These are phyloP conservation scores for Pseudogymnoascus sp. DNA, from an alignment of 2,329 filamentous ascomycete species.

Conservation along the genomic window DNA sequence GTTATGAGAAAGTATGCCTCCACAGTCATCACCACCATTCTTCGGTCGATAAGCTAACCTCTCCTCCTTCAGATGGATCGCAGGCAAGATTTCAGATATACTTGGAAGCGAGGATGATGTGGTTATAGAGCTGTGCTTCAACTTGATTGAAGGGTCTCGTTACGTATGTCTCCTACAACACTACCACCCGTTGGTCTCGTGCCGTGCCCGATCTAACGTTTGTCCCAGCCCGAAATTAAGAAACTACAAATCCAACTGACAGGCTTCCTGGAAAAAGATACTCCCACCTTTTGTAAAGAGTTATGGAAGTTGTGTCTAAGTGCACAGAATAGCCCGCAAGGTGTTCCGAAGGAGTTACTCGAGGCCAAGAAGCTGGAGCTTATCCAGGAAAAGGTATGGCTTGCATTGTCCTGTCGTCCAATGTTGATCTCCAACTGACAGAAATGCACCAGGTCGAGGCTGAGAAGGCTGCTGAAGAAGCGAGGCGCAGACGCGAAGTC, in stretches of 20 bases:
- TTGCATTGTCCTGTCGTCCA: background rate
- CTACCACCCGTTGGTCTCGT: background rate
- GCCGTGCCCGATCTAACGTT: slow-evolving; percentile 21
- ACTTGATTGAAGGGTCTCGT: slow-evolving; percentile 62
- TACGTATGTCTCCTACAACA: slow-evolving; percentile 49
- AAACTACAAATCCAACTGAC: slow-evolving; percentile 88
- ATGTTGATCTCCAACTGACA: background rate
- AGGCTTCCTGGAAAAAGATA: slow-evolving; percentile 91
- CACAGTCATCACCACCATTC: slow-evolving; percentile 14
- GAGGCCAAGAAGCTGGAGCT: slow-evolving; percentile 95
- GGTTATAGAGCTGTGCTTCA: slow-evolving; percentile 75
- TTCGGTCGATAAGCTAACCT: slow-evolving; percentile 14
- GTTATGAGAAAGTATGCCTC: slow-evolving; percentile 86
- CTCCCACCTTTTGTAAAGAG: slow-evolving; percentile 81
- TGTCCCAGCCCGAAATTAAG: slow-evolving; percentile 80
- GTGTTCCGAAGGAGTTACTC: slow-evolving; percentile 86
- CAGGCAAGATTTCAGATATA: slow-evolving; percentile 76
- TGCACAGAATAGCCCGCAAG: slow-evolving; percentile 78
- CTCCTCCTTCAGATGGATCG: slow-evolving; percentile 68
- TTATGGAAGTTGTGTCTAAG: slow-evolving; percentile 88
- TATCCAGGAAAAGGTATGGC: slow-evolving; percentile 79
- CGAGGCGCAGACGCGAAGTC: slow-evolving; percentile 62
- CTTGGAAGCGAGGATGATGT: slow-evolving; percentile 93
- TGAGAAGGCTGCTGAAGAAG: slow-evolving; percentile 71
- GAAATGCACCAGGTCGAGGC: slow-evolving; percentile 57